Base-by-base conservation (phyloP, 495 filamentous ascomycete genomes). In the Hypoxylon trugodes region DNA sequence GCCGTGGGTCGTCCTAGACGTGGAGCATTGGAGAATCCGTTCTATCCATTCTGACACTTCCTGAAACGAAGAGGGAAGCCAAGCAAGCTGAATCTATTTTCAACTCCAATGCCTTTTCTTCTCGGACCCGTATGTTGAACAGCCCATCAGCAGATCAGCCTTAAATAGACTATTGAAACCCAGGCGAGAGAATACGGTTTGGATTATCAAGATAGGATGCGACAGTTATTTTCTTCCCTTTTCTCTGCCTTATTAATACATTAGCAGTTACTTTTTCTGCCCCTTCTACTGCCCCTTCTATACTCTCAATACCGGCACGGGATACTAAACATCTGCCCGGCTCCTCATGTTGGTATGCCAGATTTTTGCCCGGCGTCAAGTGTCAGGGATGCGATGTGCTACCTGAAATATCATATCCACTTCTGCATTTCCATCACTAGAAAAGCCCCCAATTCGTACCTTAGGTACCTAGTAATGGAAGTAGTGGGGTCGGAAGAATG, bases 11-110 rank as follows among this genome's bases (percentile, higher is more conserved):
- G 1, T 40, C 12, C 38, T 22, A 4, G 36, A 51, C 32, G 30
- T 53, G 38, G 30, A 42, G 19, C 40, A 57, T 37, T 40, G 10
- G 36, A 49, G 16, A 36, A 42, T 22, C 15, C 13, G 24, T 48
- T 47, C 15, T 47, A 12, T 53, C 9, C 24, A 65, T 18, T 59
- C 63, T 61, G 49, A 61, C 49, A 66, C 56, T 38, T 48, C 24
- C 57, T 66, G 57, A 66, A 66, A 61, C 63, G 42, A 59, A 18
- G 16, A 53, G 36, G 50, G 57, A 66, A 40, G 38, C 36, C 45
- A 49, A 52, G 37, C 33, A 43, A 59, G 47, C 48, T 48, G 61
- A 47, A 24, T 59, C 53, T 59, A 65, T 65, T 65, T 65, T 65
- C 61, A 48, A 58, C 19, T 28, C 43, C n/a, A n/a, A 12, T 13